Percentiles rank a stretch among this genome's conserved stretches.
phyloP scores from a whole-genome alignment of 768 basidiomycete genomes.

The Hygrocybe punicea region DNA sequence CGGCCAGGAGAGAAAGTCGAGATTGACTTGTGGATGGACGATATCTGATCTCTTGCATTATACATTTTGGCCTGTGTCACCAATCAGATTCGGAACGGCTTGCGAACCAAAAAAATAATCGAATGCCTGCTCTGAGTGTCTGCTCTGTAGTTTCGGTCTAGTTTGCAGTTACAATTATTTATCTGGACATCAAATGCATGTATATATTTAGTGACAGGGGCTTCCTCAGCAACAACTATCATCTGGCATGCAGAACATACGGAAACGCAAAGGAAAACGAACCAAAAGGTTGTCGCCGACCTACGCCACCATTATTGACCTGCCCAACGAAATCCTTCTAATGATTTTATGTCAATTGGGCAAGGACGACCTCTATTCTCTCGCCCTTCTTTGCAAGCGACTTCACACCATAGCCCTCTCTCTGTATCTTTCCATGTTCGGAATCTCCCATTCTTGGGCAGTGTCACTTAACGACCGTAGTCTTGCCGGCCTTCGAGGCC shows the following conservation, averaged over 20 bases:
- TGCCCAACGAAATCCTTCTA: background rate
- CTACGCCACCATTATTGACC: background rate
- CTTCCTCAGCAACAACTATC: too few relatives aligned
- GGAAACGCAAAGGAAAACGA: too few relatives aligned
- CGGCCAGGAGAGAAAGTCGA: conserved; percentile 98
- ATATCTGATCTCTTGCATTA: conserved; percentile 49
- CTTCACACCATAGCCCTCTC: background rate
- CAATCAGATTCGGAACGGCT: too few relatives aligned
- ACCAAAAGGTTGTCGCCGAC: background rate
- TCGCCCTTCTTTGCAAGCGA: background rate
- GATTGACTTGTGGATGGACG: conserved; percentile 85
- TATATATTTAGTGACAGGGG: too few relatives aligned
- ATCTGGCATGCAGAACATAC: too few relatives aligned
- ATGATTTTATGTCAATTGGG: background rate
- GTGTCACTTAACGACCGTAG: background rate
- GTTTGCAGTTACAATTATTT: too few relatives aligned
- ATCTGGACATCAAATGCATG: too few relatives aligned
- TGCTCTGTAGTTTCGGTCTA: too few relatives aligned
- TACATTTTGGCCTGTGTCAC: too few relatives aligned
- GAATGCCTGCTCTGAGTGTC: too few relatives aligned
- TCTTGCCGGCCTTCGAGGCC: background rate
- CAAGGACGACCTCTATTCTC: background rate
- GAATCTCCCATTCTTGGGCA: background rate
- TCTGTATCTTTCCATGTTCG: background rate
- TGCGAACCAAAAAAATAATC: too few relatives aligned